Evolutionary conservation across 352 stramenopile species (phyloP), one percentile per base, ranked within the genome.

Genomic region (Pythium sukuiense): DNA sequence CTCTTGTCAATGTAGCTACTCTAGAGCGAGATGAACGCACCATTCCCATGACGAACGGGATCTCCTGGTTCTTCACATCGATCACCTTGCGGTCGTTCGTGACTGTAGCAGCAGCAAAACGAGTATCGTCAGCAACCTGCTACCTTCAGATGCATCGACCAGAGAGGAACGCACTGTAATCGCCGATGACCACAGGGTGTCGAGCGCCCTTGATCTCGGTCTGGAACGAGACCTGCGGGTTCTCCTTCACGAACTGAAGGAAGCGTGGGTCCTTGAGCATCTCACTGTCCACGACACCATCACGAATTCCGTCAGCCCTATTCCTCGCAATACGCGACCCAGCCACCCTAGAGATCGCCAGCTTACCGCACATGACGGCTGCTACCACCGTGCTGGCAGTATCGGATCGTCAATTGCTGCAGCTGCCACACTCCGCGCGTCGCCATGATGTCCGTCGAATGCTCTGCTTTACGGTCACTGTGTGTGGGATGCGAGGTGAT

Each of bases 31-130:
- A 14, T 13, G 13, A 49, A 41, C 73, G 65, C 52, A 94, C 85
- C 84, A 92, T 86, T 67, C 76, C 81, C 71, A 96, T 65, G 46
- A 96, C 87, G 55, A 92, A 90, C 35, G 78, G 64, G 50, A 93
- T 83, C 18, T 96, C 84, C 76, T 94, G 78, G 80, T 96, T 96
- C 81, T 96, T 96, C 39, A 96, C 81, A 61, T 96, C 88, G 59
- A 81, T 80, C 16, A 96, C 88, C 73, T 96, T 96, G 52, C 72
- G 82, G 64, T 90, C 64, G 60, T 85, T 80, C 62, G 84, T 93
- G 74, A 96, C 86, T 95, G 49, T 26, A 24, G 8, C 9, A 33
- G 26, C 46, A 20, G 2, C 18, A 63, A 11, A 24, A 27, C 45
- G 45, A 52, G 18, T 7, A 52, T 52, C 14, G 20, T 52, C 45